These are phyloP conservation scores for Phialocephala sp. DNA, from an alignment of 2,329 filamentous ascomycete genomes.

Conservation along the genomic window DNA sequence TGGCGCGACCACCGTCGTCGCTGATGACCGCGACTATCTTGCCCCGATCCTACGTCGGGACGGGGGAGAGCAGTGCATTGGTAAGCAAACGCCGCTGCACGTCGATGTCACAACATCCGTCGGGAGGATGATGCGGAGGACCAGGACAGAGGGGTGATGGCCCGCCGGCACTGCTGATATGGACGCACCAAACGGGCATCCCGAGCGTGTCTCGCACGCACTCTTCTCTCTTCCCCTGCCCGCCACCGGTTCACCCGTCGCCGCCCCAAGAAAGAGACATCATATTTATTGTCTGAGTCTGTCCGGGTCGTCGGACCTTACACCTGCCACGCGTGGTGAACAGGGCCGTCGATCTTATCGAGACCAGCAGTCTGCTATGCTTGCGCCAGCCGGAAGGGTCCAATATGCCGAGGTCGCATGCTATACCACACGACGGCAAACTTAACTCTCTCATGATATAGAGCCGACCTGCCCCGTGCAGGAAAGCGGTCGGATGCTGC, in stretches of 20 bases:
- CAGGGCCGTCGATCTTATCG: not conserved
- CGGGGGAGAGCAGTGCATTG: no score
- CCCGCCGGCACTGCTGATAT: not conserved
- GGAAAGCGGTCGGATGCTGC: not conserved
- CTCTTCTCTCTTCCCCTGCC: not conserved
- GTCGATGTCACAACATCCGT: not conserved
- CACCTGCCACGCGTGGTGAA: not conserved
- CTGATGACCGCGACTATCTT: no score
- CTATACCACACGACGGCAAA: conserved; percentile 1
- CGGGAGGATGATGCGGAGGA: not conserved
- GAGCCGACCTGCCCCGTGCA: not conserved
- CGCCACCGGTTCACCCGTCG: not conserved
- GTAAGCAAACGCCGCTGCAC: not conserved
- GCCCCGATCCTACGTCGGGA: no score
- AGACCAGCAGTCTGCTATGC: conserved; percentile 1
- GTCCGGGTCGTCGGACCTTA: not conserved
- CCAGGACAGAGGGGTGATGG: not conserved
- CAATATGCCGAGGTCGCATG: conserved; percentile 7
- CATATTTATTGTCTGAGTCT: not conserved
- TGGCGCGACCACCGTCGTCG: no score
- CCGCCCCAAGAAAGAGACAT: not conserved
- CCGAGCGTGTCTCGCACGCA: not conserved
- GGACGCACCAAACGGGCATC: not conserved
- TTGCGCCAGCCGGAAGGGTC: not conserved
- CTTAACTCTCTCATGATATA: conserved; percentile 2